Conservation (phyloP, 805 yeast genomes). For the Metschnikowia borealis region DNA sequence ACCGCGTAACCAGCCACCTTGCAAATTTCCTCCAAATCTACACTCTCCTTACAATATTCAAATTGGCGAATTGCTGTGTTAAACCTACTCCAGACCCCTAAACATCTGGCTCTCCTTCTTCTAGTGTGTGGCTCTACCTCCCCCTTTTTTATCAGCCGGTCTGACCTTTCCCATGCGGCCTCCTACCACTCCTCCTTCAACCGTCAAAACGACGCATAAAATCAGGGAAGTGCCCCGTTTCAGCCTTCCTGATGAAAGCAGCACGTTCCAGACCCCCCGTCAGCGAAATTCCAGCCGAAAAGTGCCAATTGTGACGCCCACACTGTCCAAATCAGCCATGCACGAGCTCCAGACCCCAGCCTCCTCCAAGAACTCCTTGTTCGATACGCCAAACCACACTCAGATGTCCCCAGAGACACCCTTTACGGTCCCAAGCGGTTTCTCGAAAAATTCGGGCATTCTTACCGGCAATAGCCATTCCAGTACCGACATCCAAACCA, state of each 20-base stretch:
- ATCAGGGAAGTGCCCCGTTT: background rate
- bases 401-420: conserved; percentile 1
- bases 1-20: conserved; percentile 9
- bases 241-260: background rate
- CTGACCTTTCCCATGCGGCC: background rate
- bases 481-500: background rate
- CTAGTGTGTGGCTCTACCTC: too few species aligned
- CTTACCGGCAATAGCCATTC: background rate
- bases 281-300: background rate
- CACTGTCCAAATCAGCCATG: background rate
- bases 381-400: conserved; percentile 1
- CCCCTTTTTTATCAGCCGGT: background rate
- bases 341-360: conserved; percentile 14
- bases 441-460: background rate
- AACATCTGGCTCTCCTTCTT: too few species aligned
- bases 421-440: background rate
- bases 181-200: conserved; percentile 1
- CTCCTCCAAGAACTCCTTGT: conserved; percentile 2
- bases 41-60: background rate
- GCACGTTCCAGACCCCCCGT: background rate
- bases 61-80: background rate
- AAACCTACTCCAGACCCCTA: too few species aligned
- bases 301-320: background rate
- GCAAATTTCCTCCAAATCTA: background rate
- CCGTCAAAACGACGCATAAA: background rate